Percentiles rank a stretch among this genome's conserved stretches.
Conservation (phyloP, 495 filamentous ascomycete species). For the Tuber melanosporum region DNA sequence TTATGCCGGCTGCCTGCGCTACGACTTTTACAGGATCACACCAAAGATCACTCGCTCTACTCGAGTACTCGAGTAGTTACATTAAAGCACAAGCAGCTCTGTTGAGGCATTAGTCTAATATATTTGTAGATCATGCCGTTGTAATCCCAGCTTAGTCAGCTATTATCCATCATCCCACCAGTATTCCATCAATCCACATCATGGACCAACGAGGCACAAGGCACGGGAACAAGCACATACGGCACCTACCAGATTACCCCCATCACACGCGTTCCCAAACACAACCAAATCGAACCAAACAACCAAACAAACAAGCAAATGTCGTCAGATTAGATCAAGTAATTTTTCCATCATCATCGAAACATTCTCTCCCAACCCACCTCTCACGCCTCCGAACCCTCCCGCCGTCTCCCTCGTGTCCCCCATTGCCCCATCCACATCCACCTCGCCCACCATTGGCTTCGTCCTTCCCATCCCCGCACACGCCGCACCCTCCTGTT, state of each 20-base stretch:
- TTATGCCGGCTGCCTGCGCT: background rate
- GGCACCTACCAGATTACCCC: background rate
- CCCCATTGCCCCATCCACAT: background rate
- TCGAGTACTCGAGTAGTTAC: too few species aligned
- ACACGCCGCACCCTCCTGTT: background rate
- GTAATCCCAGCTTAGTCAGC: background rate
- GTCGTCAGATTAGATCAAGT: conserved; percentile 45
- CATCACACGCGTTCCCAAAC: conserved; percentile 19
- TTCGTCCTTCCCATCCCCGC: background rate
- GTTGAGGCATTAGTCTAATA: too few species aligned
- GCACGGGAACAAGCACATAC: background rate
- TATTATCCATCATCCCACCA: background rate
- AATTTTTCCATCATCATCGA: conserved; percentile 32
- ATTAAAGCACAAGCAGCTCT: too few species aligned
- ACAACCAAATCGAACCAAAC: conserved; percentile 2
- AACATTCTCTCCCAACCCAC: conserved; percentile 12
- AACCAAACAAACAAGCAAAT: conserved; percentile 26
- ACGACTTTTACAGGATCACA: background rate
- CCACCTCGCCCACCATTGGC: background rate
- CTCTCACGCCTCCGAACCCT: background rate
- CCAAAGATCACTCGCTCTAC: background rate
- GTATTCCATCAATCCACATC: background rate
- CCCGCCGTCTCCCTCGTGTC: background rate
- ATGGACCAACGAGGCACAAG: background rate
- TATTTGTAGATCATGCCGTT: background rate